Evolutionary conservation across 176 grass and related monocot species (phyloP).

Genomic region (Oryza meyeriana): DNA sequence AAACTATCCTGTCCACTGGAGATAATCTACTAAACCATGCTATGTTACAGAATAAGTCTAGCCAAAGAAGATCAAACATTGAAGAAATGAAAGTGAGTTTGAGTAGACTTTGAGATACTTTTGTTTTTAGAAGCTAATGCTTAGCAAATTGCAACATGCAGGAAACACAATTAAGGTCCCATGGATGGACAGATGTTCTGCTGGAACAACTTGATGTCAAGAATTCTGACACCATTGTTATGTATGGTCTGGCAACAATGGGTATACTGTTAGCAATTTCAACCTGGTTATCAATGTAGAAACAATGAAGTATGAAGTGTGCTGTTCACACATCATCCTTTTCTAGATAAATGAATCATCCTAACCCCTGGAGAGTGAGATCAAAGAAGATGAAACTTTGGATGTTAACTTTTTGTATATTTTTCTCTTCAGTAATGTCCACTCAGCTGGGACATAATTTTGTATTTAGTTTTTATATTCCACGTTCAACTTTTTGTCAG

Average conservation of each 20-base stretch:
- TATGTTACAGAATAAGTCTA: constrained; percentile 49
- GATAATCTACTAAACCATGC: constrained; percentile 26
- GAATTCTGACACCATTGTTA: constrained; percentile 64
- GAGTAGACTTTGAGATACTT: constrained; percentile 10
- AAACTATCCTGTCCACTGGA: constrained; percentile 2
- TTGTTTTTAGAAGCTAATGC: constrained; percentile 39
- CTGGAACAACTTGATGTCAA: constrained; percentile 52
- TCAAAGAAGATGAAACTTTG: neutral
- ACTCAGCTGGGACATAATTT: neutral
- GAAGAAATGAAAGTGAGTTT: constrained; percentile 49
- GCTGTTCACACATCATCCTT: neutral
- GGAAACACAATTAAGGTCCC: constrained; percentile 44
- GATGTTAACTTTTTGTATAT: constrained; percentile 14
- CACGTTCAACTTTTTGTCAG: neutral
- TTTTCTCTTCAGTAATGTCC: neutral
- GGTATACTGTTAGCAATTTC: constrained; percentile 67
- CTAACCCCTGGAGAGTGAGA: neutral
- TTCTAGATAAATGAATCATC: constrained; percentile 24
- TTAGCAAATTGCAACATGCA: constrained; percentile 44
- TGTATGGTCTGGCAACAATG: constrained; percentile 77
- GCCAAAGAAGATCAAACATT: constrained; percentile 30
- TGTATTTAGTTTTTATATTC: constrained; percentile 25
- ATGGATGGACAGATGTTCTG: constrained; percentile 60
- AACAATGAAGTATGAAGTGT: constrained; percentile 11
- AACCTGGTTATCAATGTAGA: constrained; percentile 78